Evolutionary conservation across 768 basidiomycete genomes (phyloP).

Genomic region (Trametes meyenii): DNA sequence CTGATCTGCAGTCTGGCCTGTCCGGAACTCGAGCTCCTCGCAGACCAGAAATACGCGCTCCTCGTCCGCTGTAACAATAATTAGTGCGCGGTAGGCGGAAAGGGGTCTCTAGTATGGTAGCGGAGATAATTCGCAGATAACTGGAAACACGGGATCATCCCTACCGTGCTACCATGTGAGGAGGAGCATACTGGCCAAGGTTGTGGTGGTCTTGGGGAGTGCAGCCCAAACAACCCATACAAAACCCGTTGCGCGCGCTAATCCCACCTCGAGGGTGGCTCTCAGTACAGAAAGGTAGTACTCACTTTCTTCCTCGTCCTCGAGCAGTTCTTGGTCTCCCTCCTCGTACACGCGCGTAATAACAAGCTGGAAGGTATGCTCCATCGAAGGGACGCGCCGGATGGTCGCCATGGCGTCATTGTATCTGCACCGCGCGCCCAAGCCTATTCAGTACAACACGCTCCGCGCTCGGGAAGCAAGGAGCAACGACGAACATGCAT

Average conservation of each 20-base stretch:
- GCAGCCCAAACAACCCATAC: no score
- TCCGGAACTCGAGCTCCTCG: conserved; percentile 85
- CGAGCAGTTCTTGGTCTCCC: conserved; percentile 91
- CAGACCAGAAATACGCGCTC: conserved; percentile 92
- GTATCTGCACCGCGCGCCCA: conserved; percentile 57
- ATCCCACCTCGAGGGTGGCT: no score
- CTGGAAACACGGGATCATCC: no score
- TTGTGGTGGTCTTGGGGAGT: no score
- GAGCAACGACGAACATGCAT: conserved; percentile 81
- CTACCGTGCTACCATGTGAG: no score
- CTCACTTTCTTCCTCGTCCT: conserved; percentile 91
- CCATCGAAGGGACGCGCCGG: conserved; percentile 75
- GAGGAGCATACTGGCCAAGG: no score
- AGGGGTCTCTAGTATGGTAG: no score
- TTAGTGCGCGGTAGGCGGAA: conserved; percentile 10
- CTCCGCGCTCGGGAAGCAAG: neutral
- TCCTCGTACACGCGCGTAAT: conserved; percentile 97
- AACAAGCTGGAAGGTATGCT: conserved; percentile 87
- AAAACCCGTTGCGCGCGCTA: no score
- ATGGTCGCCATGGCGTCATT: conserved; percentile 96
- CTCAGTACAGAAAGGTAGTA: conserved; percentile 5
- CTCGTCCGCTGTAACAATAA: conserved; percentile 71
- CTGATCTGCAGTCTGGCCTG: conserved; percentile 63
- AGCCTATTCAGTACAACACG: neutral
- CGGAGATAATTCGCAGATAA: no score